A percentile compares a stretch with the other conserved stretches of the same genome.
Conservation (phyloP, 352 stramenopile genomes). For the Phytopythium montanum region DNA sequence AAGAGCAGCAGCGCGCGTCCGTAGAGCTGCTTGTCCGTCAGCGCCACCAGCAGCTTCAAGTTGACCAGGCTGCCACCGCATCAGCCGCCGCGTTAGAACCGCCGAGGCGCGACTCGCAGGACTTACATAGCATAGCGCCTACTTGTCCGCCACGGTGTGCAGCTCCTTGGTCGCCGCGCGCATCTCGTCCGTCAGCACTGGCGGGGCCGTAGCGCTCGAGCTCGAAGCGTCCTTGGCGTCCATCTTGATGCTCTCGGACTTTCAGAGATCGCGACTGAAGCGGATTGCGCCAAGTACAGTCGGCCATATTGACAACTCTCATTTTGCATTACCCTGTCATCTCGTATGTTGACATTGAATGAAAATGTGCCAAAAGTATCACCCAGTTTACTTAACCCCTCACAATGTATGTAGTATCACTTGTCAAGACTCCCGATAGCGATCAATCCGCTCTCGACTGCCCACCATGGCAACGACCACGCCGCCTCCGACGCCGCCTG, state of each 20-base stretch:
- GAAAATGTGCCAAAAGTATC: too few relatives aligned
- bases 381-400: too few relatives aligned
- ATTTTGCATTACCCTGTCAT: too few relatives aligned
- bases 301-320: too few relatives aligned
- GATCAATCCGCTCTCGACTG: background rate
- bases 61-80: slow-evolving; percentile 43
- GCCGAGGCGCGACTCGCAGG: background rate
- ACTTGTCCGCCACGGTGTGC: slow-evolving; percentile 60
- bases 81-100: background rate
- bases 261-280: background rate
- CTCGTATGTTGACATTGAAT: too few relatives aligned
- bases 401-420: background rate
- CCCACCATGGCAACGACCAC: background rate
- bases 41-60: slow-evolving; percentile 57
- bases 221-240: background rate
- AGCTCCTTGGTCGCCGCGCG: slow-evolving; percentile 39
- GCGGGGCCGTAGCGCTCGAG: background rate
- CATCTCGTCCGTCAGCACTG: slow-evolving; percentile 44
- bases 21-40: slow-evolving; percentile 66
- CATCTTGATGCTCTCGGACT: background rate
- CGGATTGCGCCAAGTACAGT: background rate
- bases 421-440: too few relatives aligned
- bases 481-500: background rate
- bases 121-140: background rate
- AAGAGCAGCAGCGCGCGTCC: slow-evolving; percentile 63